Percentiles rank a stretch among this genome's conserved stretches.
These are phyloP conservation scores for Metschnikowia borealis DNA, from an alignment of 805 yeast genomes.

Conservation along the genomic window DNA sequence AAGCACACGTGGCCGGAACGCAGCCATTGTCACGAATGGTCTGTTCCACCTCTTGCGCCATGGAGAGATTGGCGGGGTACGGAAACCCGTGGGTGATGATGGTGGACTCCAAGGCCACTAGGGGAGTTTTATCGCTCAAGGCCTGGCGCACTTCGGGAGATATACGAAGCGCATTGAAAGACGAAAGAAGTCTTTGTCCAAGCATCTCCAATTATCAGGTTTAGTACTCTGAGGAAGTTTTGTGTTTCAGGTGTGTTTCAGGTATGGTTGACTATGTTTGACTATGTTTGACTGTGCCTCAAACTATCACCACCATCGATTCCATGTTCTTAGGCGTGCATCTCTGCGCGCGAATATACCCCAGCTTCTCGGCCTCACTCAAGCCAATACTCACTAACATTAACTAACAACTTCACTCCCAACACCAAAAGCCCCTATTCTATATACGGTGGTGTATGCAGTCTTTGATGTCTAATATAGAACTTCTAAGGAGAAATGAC, in stretches of 20 bases:
- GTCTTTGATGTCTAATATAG: neutral
- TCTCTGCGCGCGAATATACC: constrained; percentile 3
- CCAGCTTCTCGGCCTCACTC: neutral
- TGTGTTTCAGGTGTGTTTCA: too few relatives aligned
- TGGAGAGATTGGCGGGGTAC: constrained; percentile 64
- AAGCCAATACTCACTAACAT: too few relatives aligned
- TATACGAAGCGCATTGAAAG: constrained; percentile 17
- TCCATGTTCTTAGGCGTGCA: neutral
- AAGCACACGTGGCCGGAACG: constrained; percentile 82
- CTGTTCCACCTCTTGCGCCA: constrained; percentile 69
- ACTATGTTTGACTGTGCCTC: too few relatives aligned
- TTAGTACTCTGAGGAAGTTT: too few relatives aligned
- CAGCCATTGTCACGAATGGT: constrained; percentile 60
- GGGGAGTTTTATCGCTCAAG: constrained; percentile 50
- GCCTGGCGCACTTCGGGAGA: constrained; percentile 64
- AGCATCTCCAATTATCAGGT: neutral
- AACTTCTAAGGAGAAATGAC: neutral
- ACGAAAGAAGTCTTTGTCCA: neutral
- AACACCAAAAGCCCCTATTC: too few relatives aligned
- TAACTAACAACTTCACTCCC: too few relatives aligned
- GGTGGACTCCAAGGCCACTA: constrained; percentile 82
- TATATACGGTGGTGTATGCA: too few relatives aligned
- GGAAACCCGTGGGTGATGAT: constrained; percentile 90
- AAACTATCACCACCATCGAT: too few relatives aligned
- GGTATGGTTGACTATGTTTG: neutral